Evolutionary conservation across 139 green algal genomes (phyloP).

Genomic region (Mesostigma viride): DNA sequence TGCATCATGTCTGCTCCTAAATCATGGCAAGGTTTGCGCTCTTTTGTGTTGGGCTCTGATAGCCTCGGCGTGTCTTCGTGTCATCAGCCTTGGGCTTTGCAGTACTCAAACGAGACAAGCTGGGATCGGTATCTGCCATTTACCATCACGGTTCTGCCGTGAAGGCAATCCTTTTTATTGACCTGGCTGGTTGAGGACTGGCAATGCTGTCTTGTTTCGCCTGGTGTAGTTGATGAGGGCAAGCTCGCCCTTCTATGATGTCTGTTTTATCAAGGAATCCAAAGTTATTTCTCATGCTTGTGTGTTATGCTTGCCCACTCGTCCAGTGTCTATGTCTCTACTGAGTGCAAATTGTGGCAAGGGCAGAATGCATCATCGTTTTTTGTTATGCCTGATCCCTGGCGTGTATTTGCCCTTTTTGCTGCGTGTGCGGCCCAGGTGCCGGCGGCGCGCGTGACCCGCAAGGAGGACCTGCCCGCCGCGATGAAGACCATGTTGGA

Average conservation of each 20-base stretch:
- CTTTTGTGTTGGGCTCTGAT: too few species aligned
- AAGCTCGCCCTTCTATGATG: too few species aligned
- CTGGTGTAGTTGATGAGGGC: too few species aligned
- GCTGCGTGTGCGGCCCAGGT: conserved; percentile 6
- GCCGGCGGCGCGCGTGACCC: conserved; percentile 17
- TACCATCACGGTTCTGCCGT: not conserved
- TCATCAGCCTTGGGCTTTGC: not conserved
- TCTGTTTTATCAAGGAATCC: too few species aligned
- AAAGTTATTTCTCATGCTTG: too few species aligned
- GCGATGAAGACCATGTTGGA: conserved; percentile 75
- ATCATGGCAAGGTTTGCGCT: too few species aligned
- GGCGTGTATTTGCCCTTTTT: not conserved
- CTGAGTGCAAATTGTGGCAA: not conserved
- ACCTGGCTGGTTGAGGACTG: too few species aligned
- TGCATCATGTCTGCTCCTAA: conserved; percentile 12
- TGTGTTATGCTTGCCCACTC: not conserved
- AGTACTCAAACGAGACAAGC: not conserved
- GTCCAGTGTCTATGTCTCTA: not conserved
- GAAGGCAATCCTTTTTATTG: too few species aligned
- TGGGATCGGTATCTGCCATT: not conserved
- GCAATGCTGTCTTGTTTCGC: too few species aligned
- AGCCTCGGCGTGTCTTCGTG: not conserved
- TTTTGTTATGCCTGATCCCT: not conserved
- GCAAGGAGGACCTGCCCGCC: conserved; percentile 23
- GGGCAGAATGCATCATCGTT: not conserved